Conservation (phyloP, 352 stramenopile species). For the Phytopythium montanum region DNA sequence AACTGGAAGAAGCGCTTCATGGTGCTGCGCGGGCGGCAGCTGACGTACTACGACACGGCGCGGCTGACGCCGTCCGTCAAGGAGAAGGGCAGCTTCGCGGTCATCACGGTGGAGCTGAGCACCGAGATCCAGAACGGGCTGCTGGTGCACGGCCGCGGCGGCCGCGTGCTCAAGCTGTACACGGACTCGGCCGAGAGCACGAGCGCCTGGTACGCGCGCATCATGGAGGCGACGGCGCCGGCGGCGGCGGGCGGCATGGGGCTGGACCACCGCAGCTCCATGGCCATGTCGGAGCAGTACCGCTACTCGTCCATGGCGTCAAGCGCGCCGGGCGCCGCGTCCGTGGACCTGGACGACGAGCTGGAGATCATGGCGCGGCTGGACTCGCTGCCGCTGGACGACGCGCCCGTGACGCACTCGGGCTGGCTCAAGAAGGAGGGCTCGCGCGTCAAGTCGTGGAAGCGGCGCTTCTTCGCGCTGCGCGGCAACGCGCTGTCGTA, state of each 20-base stretch:
- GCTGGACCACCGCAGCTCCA: constrained; percentile 12
- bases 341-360: constrained; percentile 47
- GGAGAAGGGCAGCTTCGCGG: constrained; percentile 77
- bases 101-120: constrained; percentile 82
- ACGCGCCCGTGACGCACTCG: constrained; percentile 60
- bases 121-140: constrained; percentile 81
- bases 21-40: constrained; percentile 70
- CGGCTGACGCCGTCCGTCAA: constrained; percentile 51
- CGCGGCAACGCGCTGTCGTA: constrained; percentile 78
- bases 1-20: constrained; percentile 89
- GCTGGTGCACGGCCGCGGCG: constrained; percentile 71
- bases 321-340: constrained; percentile 4
- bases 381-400: constrained; percentile 50
- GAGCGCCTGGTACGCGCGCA: constrained; percentile 69
- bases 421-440: constrained; percentile 83
- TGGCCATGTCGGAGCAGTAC: constrained; percentile 4
- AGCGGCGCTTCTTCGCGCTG: constrained; percentile 75
- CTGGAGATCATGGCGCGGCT: constrained; percentile 49
- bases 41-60: constrained; percentile 84
- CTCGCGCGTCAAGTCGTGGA: constrained; percentile 77
- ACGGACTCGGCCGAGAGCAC: constrained; percentile 72
- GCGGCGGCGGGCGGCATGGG: not conserved
- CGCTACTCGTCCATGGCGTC: constrained; percentile 6
- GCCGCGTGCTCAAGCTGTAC: constrained; percentile 85
- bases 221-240: constrained; percentile 54